A percentile compares a stretch with the other conserved stretches of the same genome.
Conservation (phyloP, 352 stramenopile genomes). For the Globisporangium rhizosaccharum region DNA sequence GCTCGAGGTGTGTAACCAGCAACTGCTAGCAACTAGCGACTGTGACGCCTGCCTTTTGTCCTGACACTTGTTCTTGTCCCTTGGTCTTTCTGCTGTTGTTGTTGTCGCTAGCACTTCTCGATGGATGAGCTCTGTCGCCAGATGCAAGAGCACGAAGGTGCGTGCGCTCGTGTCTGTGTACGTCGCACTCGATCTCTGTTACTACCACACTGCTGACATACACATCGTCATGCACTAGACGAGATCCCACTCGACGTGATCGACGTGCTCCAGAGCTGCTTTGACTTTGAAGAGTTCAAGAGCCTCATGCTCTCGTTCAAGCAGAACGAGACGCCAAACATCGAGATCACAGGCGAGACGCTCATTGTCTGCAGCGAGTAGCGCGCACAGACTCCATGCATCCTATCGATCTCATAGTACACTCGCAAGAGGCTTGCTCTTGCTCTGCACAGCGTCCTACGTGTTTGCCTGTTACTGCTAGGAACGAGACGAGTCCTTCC, state of each 20-base stretch:
- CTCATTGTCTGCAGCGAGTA: slow-evolving; percentile 36
- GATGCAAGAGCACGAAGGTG: slow-evolving; percentile 80
- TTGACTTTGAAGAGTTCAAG: slow-evolving; percentile 87
- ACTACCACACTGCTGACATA: background rate
- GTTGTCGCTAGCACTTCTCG: slow-evolving; percentile 50
- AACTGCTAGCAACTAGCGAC: background rate
- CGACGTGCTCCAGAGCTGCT: slow-evolving; percentile 75
- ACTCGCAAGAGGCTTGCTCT: background rate
- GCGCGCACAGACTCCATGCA: background rate
- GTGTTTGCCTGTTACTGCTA: background rate
- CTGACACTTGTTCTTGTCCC: background rate
- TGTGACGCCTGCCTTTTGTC: background rate
- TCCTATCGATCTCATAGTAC: background rate
- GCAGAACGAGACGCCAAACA: slow-evolving; percentile 70
- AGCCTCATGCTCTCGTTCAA: slow-evolving; percentile 85
- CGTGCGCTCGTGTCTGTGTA: background rate
- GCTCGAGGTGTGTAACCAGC: slow-evolving; percentile 36
- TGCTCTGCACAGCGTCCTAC: background rate
- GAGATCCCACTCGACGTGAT: slow-evolving; percentile 76
- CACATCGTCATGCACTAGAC: slow-evolving; percentile 19
- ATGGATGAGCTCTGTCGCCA: slow-evolving; percentile 78
- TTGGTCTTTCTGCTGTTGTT: too few relatives aligned
- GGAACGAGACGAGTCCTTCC: background rate
- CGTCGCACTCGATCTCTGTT: too few relatives aligned
- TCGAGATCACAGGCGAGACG: slow-evolving; percentile 72